A percentile compares a stretch with the other conserved stretches of the same genome.
These are phyloP conservation scores for Pythium dissimile DNA, from an alignment of 352 stramenopile species.

Conservation along the genomic window DNA sequence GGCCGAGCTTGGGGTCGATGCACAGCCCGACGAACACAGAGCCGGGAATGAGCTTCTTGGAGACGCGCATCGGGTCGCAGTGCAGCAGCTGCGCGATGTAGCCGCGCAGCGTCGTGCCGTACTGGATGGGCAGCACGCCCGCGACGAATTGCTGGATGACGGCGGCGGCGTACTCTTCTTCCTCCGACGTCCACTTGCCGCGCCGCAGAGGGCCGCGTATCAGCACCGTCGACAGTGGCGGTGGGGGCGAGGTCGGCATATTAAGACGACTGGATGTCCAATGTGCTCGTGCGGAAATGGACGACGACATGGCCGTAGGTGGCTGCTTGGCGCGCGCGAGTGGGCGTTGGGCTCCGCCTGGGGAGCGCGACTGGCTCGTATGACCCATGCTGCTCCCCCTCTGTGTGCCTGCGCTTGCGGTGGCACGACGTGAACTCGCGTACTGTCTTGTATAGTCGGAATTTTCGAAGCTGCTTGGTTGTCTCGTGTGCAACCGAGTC, in stretches of 20 bases:
- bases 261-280: too few relatives aligned
- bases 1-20: slow-evolving; percentile 73
- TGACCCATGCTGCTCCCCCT: too few relatives aligned
- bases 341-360: too few relatives aligned
- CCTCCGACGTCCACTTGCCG: slow-evolving; percentile 68
- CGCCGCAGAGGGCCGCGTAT: slow-evolving; percentile 36
- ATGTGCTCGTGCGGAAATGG: not conserved
- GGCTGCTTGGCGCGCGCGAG: too few relatives aligned
- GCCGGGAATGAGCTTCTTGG: slow-evolving; percentile 70
- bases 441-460: too few relatives aligned
- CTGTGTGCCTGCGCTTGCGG: too few relatives aligned
- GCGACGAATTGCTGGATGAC: slow-evolving; percentile 72
- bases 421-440: too few relatives aligned
- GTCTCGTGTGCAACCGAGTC: too few relatives aligned
- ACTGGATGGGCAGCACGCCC: slow-evolving; percentile 61
- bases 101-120: slow-evolving; percentile 66
- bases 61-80: slow-evolving; percentile 77
- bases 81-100: slow-evolving; percentile 69
- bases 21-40: slow-evolving; percentile 59
- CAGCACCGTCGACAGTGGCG: not conserved
- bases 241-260: too few relatives aligned
- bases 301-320: too few relatives aligned
- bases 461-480: too few relatives aligned
- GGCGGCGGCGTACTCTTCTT: slow-evolving; percentile 61
- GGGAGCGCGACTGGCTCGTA: too few relatives aligned